Percentiles rank a stretch among this genome's conserved stretches.
These are phyloP conservation scores for Neobulgaria alba DNA, from an alignment of 2,329 filamentous ascomycete genomes.

Conservation along the genomic window DNA sequence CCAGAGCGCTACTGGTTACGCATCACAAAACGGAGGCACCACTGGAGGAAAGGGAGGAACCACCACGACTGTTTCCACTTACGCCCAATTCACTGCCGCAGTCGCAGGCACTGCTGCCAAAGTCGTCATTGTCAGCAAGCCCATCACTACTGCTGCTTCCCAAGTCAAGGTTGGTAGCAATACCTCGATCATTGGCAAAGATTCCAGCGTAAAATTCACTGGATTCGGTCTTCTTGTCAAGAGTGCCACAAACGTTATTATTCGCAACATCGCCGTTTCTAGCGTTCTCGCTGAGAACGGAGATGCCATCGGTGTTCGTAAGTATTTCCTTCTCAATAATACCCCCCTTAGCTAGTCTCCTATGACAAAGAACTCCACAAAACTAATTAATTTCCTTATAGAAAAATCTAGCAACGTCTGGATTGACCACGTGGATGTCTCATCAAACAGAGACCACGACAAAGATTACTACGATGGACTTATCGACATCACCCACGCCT, in stretches of 20 bases:
- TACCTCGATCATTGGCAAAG: slow-evolving; percentile 41
- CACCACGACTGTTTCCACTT: slow-evolving; percentile 44
- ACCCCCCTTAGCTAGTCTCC: too few species aligned
- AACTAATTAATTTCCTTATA: too few species aligned
- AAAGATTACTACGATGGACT: slow-evolving; percentile 58
- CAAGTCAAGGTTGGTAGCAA: slow-evolving; percentile 40
- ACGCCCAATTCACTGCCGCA: slow-evolving; percentile 41
- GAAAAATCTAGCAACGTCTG: slow-evolving; percentile 49
- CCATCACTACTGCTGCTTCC: slow-evolving; percentile 33
- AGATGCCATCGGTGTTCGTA: slow-evolving; percentile 48
- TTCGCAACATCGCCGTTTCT: slow-evolving; percentile 52
- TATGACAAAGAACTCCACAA: not conserved
- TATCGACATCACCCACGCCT: slow-evolving; percentile 53
- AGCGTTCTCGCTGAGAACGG: slow-evolving; percentile 47
- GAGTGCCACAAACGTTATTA: slow-evolving; percentile 47
- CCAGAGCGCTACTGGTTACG: slow-evolving; percentile 3
- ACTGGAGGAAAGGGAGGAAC: slow-evolving; percentile 39
- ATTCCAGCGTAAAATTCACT: slow-evolving; percentile 19
- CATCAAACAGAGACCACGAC: slow-evolving; percentile 47
- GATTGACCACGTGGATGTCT: slow-evolving; percentile 61
- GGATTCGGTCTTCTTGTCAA: slow-evolving; percentile 34
- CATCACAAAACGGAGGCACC: slow-evolving; percentile 10
- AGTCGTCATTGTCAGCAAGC: slow-evolving; percentile 38
- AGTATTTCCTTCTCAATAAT: not conserved
- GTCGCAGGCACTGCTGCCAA: slow-evolving; percentile 37